Evolutionary conservation across 352 stramenopile species (phyloP), one percentile per base, ranked within the genome.

Genomic region (Phytopythium vexans): DNA sequence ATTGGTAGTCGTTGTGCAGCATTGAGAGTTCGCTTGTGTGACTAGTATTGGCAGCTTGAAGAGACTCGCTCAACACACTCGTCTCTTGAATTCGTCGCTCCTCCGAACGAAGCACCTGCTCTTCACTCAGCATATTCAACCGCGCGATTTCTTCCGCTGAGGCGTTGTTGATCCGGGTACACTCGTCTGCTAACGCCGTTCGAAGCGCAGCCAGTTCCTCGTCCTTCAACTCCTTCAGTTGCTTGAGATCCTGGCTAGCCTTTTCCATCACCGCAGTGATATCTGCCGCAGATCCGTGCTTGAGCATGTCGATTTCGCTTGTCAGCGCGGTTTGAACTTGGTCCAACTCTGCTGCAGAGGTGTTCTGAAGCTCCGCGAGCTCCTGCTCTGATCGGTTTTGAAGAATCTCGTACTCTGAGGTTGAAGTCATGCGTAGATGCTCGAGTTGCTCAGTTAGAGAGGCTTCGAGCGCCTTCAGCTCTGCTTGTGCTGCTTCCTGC

Each of bases 31-130:
- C 58, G 0, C 35, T 54, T 0, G 31, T 49, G 15, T 52, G 54
- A 9, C 40, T 56, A 14, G 38, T 11, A 9, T 56, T 62, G 11
- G 49, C 57, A 8, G 38, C 21, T 8, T 68, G 21, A 11, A 82
- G 44, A 7, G 67, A 47, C 3, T 43, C 16, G 12, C 51, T 41
- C 8, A 82, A 37, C 10, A 58, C 46, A 15, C 48, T 48, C 7
- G 59, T 70, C 49, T 77, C 69, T 4, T 44, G 34, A 41, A 37
- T 39, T 12, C 58, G 53, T 33, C 60, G 45, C 10, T 38, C 35
- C 50, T 70, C 62, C 34, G 73, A 52, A 36, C 54, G 58, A 6
- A 49, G 50, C n/a, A 67, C 56, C 41, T 77, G 67, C 1, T 80
- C 70, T 11, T 68, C 68, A 38, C 56, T 48, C 7, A 61, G 35